Percentiles rank a stretch among this genome's conserved stretches.
These are phyloP conservation scores for Penicillium sp. DNA, from an alignment of 2,329 filamentous ascomycete genomes.

Conservation along the genomic window DNA sequence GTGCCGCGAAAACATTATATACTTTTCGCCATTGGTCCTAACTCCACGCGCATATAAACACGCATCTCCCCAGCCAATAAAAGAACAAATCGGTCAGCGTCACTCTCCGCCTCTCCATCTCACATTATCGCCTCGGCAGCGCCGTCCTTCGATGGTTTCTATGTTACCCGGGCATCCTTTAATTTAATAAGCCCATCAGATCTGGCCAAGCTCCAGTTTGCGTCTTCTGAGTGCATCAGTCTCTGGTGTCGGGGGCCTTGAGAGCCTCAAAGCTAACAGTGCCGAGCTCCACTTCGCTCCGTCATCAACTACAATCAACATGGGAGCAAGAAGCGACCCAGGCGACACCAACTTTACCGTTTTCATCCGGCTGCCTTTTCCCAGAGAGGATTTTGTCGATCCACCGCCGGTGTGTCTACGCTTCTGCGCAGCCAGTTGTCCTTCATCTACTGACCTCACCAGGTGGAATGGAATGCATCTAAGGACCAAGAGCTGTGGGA, in stretches of 20 bases:
- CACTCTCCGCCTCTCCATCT: background rate
- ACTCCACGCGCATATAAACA: background rate
- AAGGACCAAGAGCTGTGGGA: slow-evolving; percentile 92
- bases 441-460: slow-evolving; percentile 21
- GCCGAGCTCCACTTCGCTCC: slow-evolving; percentile 1
- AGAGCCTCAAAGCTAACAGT: background rate
- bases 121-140: background rate
- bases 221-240: background rate
- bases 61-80: background rate
- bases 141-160: background rate
- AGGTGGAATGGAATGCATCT: slow-evolving; percentile 83
- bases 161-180: background rate
- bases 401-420: slow-evolving; percentile 68
- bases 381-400: slow-evolving; percentile 82
- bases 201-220: background rate
- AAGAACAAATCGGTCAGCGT: background rate
- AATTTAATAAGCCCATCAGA: background rate
- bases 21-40: too few species aligned
- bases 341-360: slow-evolving; percentile 57
- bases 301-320: slow-evolving; percentile 1
- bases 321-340: slow-evolving; percentile 9
- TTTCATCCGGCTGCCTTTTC: slow-evolving; percentile 85
- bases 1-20: too few species aligned
- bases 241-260: background rate
- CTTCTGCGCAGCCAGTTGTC: background rate